phyloP scores from a whole-genome alignment of 2,329 filamentous ascomycete genomes.

The Fusarium odoratissimum region DNA sequence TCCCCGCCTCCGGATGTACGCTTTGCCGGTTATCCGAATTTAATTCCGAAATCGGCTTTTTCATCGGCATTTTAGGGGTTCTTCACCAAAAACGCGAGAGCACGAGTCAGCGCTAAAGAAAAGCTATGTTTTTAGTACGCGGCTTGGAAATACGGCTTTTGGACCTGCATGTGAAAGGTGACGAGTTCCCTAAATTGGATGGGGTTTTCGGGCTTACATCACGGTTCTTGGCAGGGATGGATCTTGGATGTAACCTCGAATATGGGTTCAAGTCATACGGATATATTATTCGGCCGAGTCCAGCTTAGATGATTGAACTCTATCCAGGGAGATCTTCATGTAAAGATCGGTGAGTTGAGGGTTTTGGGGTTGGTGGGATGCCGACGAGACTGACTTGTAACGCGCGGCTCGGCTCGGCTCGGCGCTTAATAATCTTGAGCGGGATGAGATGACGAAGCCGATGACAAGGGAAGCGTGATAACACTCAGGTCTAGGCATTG shows the following conservation, averaged over 20 bases:
- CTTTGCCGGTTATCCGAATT: conserved; percentile 29
- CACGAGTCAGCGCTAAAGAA: background rate
- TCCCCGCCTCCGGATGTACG: conserved; percentile 12
- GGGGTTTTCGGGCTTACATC: background rate
- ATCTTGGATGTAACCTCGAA: background rate
- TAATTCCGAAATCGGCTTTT: conserved; percentile 20
- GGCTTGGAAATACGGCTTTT: background rate
- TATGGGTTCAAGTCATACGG: background rate
- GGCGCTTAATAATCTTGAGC: background rate
- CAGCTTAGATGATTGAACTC: fast-evolving
- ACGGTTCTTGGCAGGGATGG: background rate
- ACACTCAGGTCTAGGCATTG: fast-evolving
- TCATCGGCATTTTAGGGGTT: conserved; percentile 3
- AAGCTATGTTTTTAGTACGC: background rate
- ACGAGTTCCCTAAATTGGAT: background rate
- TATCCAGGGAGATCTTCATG: background rate
- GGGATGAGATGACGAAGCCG: background rate
- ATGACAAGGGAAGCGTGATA: background rate
- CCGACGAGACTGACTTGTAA: background rate
- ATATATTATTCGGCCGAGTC: background rate
- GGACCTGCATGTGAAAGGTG: background rate
- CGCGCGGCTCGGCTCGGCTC: conserved; percentile 4
- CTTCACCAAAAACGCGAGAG: background rate
- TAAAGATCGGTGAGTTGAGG: background rate
- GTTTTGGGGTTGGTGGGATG: background rate